A percentile compares a stretch with the other conserved stretches of the same genome.
Conservation (phyloP, 352 stramenopile genomes). For the Bremia lactucae region DNA sequence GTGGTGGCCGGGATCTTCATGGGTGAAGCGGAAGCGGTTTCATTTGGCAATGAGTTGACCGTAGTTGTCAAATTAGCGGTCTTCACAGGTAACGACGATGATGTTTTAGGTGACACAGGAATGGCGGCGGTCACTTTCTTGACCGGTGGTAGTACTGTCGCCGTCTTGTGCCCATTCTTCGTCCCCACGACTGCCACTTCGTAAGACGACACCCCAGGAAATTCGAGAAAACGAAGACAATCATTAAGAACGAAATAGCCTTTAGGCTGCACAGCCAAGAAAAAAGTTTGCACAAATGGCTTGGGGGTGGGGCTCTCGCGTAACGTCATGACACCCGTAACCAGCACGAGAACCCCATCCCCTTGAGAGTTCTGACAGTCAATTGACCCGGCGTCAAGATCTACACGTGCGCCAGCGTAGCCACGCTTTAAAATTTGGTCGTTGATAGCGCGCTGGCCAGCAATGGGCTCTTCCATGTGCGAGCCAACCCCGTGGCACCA, state of each 20-base stretch:
- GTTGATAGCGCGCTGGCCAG: conserved; percentile 72
- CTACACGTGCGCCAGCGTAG: conserved; percentile 66
- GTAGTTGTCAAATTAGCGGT: conserved; percentile 5
- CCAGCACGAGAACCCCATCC: conserved; percentile 71
- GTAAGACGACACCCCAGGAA: conserved; percentile 19
- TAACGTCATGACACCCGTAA: conserved; percentile 83
- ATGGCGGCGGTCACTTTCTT: conserved; percentile 19
- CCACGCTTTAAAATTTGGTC: conserved; percentile 72
- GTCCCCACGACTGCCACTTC: conserved; percentile 8
- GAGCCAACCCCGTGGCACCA: conserved; percentile 76
- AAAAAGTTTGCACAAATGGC: conserved; percentile 84
- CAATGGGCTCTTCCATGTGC: conserved; percentile 71
- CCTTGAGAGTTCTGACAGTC: conserved; percentile 71
- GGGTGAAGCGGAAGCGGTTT: conserved; percentile 7
- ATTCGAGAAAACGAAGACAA: conserved; percentile 75
- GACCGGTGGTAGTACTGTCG: conserved; percentile 1
- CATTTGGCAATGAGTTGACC: conserved; percentile 17
- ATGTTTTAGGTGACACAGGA: conserved; percentile 17
- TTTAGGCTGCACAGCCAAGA: conserved; percentile 78
- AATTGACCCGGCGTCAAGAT: conserved; percentile 76
- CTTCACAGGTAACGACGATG: conserved; percentile 17
- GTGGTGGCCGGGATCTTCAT: conserved; percentile 25
- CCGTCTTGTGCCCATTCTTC: conserved; percentile 6
- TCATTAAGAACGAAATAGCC: conserved; percentile 86
- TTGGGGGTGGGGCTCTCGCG: conserved; percentile 32